Evolutionary conservation across 768 basidiomycete species (phyloP).

Genomic region (Trametes cubensis): DNA sequence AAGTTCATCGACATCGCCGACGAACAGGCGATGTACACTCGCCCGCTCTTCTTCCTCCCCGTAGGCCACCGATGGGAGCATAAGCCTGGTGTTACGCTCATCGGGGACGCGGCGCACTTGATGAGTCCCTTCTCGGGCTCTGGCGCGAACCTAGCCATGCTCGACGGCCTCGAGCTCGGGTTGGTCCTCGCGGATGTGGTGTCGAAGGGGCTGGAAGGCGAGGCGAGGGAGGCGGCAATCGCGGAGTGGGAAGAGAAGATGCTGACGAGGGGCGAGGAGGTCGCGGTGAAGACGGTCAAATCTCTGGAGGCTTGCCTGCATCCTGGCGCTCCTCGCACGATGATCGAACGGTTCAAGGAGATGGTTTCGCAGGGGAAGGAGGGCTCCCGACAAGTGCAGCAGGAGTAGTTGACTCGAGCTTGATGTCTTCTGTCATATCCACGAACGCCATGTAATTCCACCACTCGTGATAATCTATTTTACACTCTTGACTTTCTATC

Average conservation of each 20-base stretch:
- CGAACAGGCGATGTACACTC: conserved; percentile 12
- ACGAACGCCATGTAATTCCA: no score
- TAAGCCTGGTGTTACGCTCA: conserved; percentile 9
- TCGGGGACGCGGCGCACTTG: conserved; percentile 40
- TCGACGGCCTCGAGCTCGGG: conserved; percentile 29
- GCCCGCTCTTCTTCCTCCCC: conserved; percentile 21
- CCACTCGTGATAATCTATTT: no score
- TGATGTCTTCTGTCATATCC: no score
- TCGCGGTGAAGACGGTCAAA: no score
- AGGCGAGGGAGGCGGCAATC: conserved; percentile 10
- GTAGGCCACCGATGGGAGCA: conserved; percentile 20
- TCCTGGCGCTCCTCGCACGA: no score
- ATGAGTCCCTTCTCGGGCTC: conserved; percentile 41
- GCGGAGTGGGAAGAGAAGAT: conserved; percentile 8
- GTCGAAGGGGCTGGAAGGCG: conserved; percentile 1
- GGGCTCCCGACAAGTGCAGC: no score
- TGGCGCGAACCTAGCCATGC: conserved; percentile 41
- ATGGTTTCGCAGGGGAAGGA: no score
- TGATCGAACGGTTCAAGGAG: no score
- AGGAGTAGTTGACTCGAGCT: no score
- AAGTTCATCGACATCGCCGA: conserved; percentile 4
- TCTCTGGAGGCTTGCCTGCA: no score
- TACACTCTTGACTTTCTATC: no score
- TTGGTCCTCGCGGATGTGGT: conserved; percentile 13
- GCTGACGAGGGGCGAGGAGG: background rate